Evolutionary conservation across 306 rosid genomes (phyloP), one percentile per base, ranked within the genome.

Genomic region (Luffa acutangula): DNA sequence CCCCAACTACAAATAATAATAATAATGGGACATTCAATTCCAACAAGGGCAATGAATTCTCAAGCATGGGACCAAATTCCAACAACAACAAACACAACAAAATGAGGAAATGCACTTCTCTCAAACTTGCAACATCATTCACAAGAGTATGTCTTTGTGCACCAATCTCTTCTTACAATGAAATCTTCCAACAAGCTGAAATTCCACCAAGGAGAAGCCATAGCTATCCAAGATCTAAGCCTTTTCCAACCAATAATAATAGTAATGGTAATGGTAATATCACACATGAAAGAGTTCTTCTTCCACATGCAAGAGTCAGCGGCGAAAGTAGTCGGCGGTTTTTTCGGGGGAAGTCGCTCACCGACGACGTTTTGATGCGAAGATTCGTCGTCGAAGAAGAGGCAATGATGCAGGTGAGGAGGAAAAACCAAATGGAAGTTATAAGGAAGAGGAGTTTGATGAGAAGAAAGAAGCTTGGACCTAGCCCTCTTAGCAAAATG

Each of bases 141-240:
- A 95, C 96, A 36, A 88, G 98, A 83, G 98, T 95, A 0, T 95
- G 98, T 78, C 93, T 95, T 2, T 95, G 98, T 84, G 98, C 93
- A 37, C 97, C 98, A 1, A 91, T 95, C 12, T 95, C 92, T 76
- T 90, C 98, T 42, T 92, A 94, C 84, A 90, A 88, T 63, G 97
- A 92, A 78, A 88, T 89, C 2, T 89, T 90, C 72, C 86, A 91
- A 60, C 86, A 91, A 57, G 84, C 90, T 4, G 96, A 94, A 42
- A 86, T 89, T 4, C 96, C 97, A 3, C 93, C 97, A 14, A 85
- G 98, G 75, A 87, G 98, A 79, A 95, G 98, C 81, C 87, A 95
- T 10, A 95, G 97, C 65, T 95, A 92, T 43, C 97, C 98, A 25
- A 84, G 95, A 83, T 86, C 94, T 21, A 88, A 82, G 80, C 90